Conservation (phyloP, 306 rosid species). For the Alnus rubra region DNA sequence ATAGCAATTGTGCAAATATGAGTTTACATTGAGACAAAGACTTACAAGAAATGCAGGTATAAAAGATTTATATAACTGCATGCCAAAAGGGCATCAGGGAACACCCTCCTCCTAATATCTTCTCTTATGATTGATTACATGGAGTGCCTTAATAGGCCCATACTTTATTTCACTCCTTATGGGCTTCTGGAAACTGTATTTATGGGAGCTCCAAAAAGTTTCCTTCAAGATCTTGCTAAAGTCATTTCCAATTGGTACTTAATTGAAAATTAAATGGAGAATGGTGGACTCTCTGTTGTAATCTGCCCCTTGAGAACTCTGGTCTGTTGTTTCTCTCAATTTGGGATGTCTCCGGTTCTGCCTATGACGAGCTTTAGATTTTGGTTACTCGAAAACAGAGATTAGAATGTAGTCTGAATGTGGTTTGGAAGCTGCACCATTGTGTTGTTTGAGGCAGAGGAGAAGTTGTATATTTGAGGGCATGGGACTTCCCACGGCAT, state of each 20-base stretch:
- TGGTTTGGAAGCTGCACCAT: background rate
- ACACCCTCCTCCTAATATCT: background rate
- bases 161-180: background rate
- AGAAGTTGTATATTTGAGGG: background rate
- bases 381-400: background rate
- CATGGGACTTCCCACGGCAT: conserved; percentile 15
- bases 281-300: background rate
- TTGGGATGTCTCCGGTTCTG: background rate
- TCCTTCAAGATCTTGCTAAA: background rate
- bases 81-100: background rate
- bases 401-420: background rate
- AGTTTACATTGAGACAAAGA: background rate
- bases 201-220: background rate
- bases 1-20: too few relatives aligned
- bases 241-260: background rate
- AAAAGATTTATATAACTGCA: background rate
- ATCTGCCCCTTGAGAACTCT: background rate
- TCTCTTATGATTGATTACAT: background rate
- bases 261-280: background rate
- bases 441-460: background rate
- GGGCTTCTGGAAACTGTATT: background rate
- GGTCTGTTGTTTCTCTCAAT: background rate
- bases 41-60: background rate
- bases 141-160: background rate
- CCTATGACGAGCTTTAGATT: background rate